Conservation (phyloP, 108 stramenopile species). For the Schizochytrium sp. region DNA sequence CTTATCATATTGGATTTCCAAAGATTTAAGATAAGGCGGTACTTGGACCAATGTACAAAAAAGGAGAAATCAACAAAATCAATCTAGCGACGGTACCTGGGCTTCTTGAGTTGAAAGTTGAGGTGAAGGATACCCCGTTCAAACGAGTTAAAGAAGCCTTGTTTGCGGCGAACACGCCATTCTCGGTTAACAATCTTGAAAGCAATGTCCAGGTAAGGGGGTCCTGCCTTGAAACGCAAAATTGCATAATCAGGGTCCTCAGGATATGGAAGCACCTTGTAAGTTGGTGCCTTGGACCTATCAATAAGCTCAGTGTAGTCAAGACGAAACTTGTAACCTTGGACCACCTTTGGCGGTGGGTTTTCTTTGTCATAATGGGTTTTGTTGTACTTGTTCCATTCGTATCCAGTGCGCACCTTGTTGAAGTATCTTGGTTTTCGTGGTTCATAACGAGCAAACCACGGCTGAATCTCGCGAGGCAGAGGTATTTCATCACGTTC, state of each 20-base stretch:
- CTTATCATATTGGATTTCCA: too few species aligned
- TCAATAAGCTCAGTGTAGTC: slow-evolving; percentile 99
- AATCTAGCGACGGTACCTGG: slow-evolving; percentile 92
- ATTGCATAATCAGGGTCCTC: slow-evolving; percentile 93
- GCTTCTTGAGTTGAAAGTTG: slow-evolving; percentile 95
- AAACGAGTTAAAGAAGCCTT: slow-evolving; percentile 92
- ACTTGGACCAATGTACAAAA: too few species aligned
- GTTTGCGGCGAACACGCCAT: slow-evolving; percentile 93
- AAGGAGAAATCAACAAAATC: neutral
- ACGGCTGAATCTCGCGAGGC: slow-evolving; percentile 73
- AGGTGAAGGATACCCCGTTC: slow-evolving; percentile 96
- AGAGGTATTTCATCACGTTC: neutral
- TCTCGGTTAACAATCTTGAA: slow-evolving; percentile 98
- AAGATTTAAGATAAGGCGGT: too few species aligned
- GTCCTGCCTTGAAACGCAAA: slow-evolving; percentile 94
- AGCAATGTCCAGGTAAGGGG: slow-evolving; percentile 99
- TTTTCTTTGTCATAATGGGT: slow-evolving; percentile 97
- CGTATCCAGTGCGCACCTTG: slow-evolving; percentile 96
- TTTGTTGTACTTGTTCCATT: slow-evolving; percentile 99
- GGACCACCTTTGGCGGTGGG: slow-evolving; percentile 98
- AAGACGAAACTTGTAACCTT: slow-evolving; percentile 99
- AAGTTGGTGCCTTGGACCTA: slow-evolving; percentile 91
- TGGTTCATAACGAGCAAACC: slow-evolving; percentile 94
- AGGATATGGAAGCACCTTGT: slow-evolving; percentile 83
- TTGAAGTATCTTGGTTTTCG: slow-evolving; percentile 99